Percentiles rank a stretch among this genome's conserved stretches.
Evolutionary conservation across 257 asterid genomes (phyloP).

Genomic region (Lithospermum erythrorhizon): DNA sequence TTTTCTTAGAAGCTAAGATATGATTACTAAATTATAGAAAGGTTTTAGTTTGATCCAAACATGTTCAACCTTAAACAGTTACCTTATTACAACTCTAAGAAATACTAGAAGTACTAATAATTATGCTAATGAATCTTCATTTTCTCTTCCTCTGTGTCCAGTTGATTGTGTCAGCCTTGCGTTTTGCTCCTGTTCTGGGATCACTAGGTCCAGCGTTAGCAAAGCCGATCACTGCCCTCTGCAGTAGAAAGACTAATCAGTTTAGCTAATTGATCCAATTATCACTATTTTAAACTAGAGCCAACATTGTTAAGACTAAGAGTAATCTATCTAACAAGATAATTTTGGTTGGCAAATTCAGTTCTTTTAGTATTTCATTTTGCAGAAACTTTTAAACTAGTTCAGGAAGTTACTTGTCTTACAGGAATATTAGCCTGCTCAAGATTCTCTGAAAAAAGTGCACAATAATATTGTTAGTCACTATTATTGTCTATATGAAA

Average conservation of each 20-base stretch:
- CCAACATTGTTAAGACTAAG: background rate
- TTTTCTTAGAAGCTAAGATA: too few species aligned
- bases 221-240: slow-evolving; percentile 8
- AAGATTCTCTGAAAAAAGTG: slow-evolving; percentile 2
- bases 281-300: background rate
- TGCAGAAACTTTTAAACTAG: background rate
- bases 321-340: background rate
- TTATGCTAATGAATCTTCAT: background rate
- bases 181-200: slow-evolving; percentile 9
- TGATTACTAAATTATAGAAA: background rate
- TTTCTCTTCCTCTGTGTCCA: slow-evolving; percentile 10
- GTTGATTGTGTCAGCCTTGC: slow-evolving; percentile 6
- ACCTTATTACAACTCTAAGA: background rate
- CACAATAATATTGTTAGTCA: background rate
- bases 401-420: background rate
- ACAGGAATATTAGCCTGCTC: slow-evolving; percentile 12
- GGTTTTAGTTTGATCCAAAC: background rate
- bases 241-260: slow-evolving; percentile 6
- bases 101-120: background rate
- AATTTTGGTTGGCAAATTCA: background rate
- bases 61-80: background rate
- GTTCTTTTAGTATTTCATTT: background rate
- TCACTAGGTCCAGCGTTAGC: slow-evolving; percentile 1
- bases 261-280: background rate
- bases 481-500: background rate